Base-by-base conservation (phyloP, 2,329 filamentous ascomycete species). In the Xylaria sp. region DNA sequence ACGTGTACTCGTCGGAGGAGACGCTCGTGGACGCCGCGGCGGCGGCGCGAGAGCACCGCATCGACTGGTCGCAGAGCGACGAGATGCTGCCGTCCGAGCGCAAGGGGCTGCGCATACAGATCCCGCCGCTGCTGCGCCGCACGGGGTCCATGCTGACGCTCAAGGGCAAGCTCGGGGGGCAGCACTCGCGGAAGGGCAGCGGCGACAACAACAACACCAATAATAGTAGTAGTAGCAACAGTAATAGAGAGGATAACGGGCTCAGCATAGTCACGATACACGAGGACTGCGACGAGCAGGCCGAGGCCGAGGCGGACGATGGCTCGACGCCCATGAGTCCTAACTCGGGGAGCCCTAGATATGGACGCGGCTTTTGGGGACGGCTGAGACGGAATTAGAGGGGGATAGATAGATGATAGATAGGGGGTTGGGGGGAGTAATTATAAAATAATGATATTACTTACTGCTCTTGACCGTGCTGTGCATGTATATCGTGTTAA, bases 61-160 rank as follows among this genome's bases (percentile, higher is more conserved):
- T 85, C 64, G 86, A 89, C 75, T 90, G 88, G 88, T 85, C 85
- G 34, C 87, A 89, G 75, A 85, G 82, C 72, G 87, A 89, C 69
- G 85, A 88, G 76, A 58, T 72, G 69, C 72, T 70, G 65, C 61
- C 72, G 47, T 53, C 55, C 53, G 61, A 68, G 50, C 68, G 61
- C 48, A 24, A 17, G 58, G 19, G 59, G 51, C 39, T 61, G 47
- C 56, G 48, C 71, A 54, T 61, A 61, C 68, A 48, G 71, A 55
- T 61, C 62, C 68, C 74, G 4, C 75, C 79, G 64, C 64, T 80
- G 70, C 74, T 85, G 59, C 76, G 79, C 54, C 85, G 81, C 72
- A 79, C 79, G 47, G 84, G 85, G 45, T 86, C 85, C 0, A 81
- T 82, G 54, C 86, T 85, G 83, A 81, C 80, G 17, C 74, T 89